phyloP scores from a whole-genome alignment of 352 stramenopile species.

The Globisporangium rhizosaccharum region DNA sequence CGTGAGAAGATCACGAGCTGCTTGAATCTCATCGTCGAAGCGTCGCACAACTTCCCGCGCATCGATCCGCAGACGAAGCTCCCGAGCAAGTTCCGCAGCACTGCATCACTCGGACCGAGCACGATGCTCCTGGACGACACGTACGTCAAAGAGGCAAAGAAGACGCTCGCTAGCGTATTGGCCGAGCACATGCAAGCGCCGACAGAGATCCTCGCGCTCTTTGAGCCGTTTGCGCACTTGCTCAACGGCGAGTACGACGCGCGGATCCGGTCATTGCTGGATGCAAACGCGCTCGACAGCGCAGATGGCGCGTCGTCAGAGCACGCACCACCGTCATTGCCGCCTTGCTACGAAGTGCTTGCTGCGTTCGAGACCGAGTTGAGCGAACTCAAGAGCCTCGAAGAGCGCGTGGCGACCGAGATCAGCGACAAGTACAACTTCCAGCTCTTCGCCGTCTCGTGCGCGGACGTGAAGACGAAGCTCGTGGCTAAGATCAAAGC shows the following conservation, averaged over 20 bases:
- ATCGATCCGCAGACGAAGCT: constrained; percentile 82
- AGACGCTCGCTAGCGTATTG: constrained; percentile 43
- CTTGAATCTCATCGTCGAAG: constrained; percentile 68
- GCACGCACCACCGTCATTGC: constrained; percentile 3
- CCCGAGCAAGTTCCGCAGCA: constrained; percentile 49
- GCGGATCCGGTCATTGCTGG: constrained; percentile 48
- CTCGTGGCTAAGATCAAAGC: constrained; percentile 70
- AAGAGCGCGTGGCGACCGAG: constrained; percentile 32
- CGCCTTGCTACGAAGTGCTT: constrained; percentile 41
- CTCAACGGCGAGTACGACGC: constrained; percentile 77
- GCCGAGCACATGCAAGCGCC: constrained; percentile 66
- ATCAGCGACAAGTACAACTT: constrained; percentile 89
- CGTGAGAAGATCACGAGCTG: constrained; percentile 65
- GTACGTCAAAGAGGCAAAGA: constrained; percentile 73
- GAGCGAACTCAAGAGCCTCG: constrained; percentile 36
- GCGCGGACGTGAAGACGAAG: constrained; percentile 83
- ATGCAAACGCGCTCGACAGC: constrained; percentile 14
- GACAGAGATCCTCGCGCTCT: constrained; percentile 56
- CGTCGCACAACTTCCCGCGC: constrained; percentile 83
- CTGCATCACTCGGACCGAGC: constrained; percentile 71
- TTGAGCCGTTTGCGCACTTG: constrained; percentile 70
- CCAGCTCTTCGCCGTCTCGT: constrained; percentile 86
- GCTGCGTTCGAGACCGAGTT: constrained; percentile 47
- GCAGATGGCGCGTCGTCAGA: not conserved
- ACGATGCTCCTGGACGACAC: constrained; percentile 75